Evolutionary conservation across 306 rosid genomes (phyloP).

Genomic region (Inga laurina): DNA sequence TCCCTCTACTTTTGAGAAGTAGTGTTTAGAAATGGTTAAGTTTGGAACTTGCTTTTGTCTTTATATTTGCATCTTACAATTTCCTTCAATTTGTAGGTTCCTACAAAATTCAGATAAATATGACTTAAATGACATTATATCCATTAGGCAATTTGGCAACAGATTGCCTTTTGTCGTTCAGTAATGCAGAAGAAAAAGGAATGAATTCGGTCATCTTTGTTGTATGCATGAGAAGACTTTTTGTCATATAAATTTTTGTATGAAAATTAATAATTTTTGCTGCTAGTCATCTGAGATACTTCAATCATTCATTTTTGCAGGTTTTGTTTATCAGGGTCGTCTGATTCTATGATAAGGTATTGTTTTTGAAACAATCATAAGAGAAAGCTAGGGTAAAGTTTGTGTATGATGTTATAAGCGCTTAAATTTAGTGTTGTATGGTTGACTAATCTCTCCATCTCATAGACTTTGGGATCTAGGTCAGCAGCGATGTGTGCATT

Average conservation of each 20-base stretch:
- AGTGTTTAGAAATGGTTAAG: conserved; percentile 18
- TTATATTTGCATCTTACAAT: background rate
- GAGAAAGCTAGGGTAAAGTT: conserved; percentile 48
- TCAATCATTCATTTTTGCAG: conserved; percentile 46
- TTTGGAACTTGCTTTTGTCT: conserved; percentile 11
- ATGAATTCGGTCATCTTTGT: background rate
- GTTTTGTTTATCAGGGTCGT: conserved; percentile 81
- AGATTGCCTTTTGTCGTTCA: background rate
- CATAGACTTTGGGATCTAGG: conserved; percentile 90
- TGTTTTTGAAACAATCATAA: background rate
- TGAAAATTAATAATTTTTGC: background rate
- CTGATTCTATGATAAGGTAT: conserved; percentile 91
- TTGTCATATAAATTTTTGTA: background rate
- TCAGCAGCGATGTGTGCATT: conserved; percentile 85
- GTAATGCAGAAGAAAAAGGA: background rate
- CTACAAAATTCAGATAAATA: conserved; percentile 3
- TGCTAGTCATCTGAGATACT: conserved; percentile 10
- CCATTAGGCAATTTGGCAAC: background rate
- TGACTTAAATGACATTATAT: conserved; percentile 11
- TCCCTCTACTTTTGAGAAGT: conserved; percentile 24
- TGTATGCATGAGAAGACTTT: background rate
- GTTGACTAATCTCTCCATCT: conserved; percentile 23
- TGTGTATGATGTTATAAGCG: background rate
- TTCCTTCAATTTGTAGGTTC: background rate
- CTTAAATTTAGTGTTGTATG: background rate